Evolutionary conservation across 495 filamentous ascomycete genomes (phyloP), one percentile per base, ranked within the genome.

Genomic region (Niebla homalea): DNA sequence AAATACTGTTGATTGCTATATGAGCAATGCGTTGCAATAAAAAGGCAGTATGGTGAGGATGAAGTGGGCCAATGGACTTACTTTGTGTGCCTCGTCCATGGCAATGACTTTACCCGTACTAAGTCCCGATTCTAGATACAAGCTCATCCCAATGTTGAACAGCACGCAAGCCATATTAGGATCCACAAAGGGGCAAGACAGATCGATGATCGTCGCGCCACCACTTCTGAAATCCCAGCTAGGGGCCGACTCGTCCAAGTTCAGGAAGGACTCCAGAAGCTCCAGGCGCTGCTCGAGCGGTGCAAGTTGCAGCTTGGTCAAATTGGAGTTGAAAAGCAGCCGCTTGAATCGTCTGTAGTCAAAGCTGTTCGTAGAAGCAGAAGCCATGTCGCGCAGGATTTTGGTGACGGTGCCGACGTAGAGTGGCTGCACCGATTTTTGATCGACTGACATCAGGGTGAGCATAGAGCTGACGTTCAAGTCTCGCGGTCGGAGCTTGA

Each of bases 111-210:
- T 61, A 46, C 72, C 75, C 22, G 54, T 52, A 10, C 53, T 49
- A 5, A 53, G 51, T 21, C 66, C 56, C 49, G 72, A 68, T 44
- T 81, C 77, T 1, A 85, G 60, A 57, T 82, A 85, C 0, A 85
- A 57, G 1, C 62, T 64, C 19, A 86, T 62, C 42, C 74, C 80
- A 36, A 87, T 81, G 50, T 84, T 78, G 60, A 87, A 88, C 0
- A 88, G 62, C 0, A 71, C 66, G 51, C 84, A 89, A 0, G 83
- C 85, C 40, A 71, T 76, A 29, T 77, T 73, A 1, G 80, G 64
- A 0, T 80, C 76, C 11, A 87, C 70, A 60, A 80, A 89, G 0
- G 83, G 83, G 58, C 83, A 85, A 0, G 76, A 83, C 6, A 90
- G 69, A 54, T 90, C 84, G 29, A 89, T 71, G 45, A 90, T 84